These are phyloP conservation scores for Gymnopus androsaceus DNA, from an alignment of 1,284 basidiomycete genomes.

Conservation along the genomic window DNA sequence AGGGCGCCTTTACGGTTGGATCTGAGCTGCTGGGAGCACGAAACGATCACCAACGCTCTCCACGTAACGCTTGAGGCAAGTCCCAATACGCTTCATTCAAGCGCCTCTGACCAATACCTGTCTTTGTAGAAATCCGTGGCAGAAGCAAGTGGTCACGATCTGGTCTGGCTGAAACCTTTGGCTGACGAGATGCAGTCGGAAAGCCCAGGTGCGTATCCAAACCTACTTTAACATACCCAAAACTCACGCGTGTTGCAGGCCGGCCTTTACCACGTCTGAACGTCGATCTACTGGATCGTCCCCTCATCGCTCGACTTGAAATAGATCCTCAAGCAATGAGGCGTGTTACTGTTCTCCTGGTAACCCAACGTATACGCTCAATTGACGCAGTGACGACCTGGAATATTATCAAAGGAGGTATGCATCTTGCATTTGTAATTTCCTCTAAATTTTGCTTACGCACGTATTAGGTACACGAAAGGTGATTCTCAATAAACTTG, in stretches of 20 bases:
- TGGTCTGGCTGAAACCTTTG: constrained; percentile 85
- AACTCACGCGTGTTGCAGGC: constrained; percentile 19
- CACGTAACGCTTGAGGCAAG: constrained; percentile 81
- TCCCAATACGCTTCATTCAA: constrained; percentile 13
- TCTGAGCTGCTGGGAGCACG: constrained; percentile 70
- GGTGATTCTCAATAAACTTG: constrained; percentile 37
- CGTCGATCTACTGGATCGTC: constrained; percentile 69
- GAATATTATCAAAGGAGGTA: constrained; percentile 88
- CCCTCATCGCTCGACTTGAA: constrained; percentile 87
- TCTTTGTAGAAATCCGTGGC: constrained; percentile 64
- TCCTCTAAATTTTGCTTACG: constrained; percentile 3
- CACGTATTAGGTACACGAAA: constrained; percentile 68
- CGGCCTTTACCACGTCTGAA: constrained; percentile 42
- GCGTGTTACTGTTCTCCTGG: constrained; percentile 44
- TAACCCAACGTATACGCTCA: constrained; percentile 9
- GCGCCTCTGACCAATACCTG: neutral
- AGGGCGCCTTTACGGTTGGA: constrained; percentile 57
- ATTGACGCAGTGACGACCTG: constrained; percentile 67
- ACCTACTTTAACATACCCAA: neutral
- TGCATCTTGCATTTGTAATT: neutral
- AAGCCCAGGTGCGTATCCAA: constrained; percentile 49
- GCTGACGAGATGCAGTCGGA: constrained; percentile 75
- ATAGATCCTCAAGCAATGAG: constrained; percentile 75
- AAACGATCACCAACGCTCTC: constrained; percentile 67
- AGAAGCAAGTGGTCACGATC: constrained; percentile 66